Percentiles rank a stretch among this genome's conserved stretches.
phyloP scores from a whole-genome alignment of 2,329 filamentous ascomycete genomes.

The Colletotrichum sp. region DNA sequence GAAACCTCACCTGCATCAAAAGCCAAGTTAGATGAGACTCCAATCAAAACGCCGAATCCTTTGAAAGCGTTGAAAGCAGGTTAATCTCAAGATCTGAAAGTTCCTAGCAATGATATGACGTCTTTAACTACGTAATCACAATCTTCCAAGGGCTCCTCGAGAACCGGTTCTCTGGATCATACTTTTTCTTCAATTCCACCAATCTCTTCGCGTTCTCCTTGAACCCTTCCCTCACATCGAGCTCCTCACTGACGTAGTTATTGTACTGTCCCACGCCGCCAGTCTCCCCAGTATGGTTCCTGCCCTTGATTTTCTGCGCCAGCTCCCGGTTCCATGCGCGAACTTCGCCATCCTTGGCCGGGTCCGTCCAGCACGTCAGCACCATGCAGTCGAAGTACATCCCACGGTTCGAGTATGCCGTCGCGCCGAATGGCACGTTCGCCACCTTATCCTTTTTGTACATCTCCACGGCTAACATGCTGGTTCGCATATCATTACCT shows the following conservation, averaged over 20 bases:
- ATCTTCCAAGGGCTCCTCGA: not conserved
- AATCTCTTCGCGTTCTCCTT: conserved; percentile 33
- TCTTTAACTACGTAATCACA: not conserved
- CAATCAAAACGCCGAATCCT: not conserved
- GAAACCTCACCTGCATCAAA: fast-evolving
- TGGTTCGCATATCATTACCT: conserved; percentile 30
- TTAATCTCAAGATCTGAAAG: not conserved
- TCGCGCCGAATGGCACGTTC: conserved; percentile 37
- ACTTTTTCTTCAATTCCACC: conserved; percentile 35
- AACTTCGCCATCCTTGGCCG: conserved; percentile 37
- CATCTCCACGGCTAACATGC: conserved; percentile 44
- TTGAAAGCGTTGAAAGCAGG: not conserved
- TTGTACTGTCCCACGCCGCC: conserved; percentile 31
- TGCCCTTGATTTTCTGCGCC: conserved; percentile 26
- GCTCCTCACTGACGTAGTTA: conserved; percentile 31
- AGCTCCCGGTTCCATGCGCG: conserved; percentile 42
- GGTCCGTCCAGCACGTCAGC: conserved; percentile 43
- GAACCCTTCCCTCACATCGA: conserved; percentile 31
- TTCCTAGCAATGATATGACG: not conserved
- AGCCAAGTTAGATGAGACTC: not conserved
- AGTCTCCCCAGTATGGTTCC: conserved; percentile 24
- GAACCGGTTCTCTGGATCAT: conserved; percentile 38
- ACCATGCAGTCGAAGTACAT: conserved; percentile 47
- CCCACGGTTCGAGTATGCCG: conserved; percentile 50
- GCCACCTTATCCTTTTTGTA: conserved; percentile 43